A percentile compares a stretch with the other conserved stretches of the same genome.
phyloP scores from a whole-genome alignment of 2,329 filamentous ascomycete genomes.

The Hymenoscyphus scutula region DNA sequence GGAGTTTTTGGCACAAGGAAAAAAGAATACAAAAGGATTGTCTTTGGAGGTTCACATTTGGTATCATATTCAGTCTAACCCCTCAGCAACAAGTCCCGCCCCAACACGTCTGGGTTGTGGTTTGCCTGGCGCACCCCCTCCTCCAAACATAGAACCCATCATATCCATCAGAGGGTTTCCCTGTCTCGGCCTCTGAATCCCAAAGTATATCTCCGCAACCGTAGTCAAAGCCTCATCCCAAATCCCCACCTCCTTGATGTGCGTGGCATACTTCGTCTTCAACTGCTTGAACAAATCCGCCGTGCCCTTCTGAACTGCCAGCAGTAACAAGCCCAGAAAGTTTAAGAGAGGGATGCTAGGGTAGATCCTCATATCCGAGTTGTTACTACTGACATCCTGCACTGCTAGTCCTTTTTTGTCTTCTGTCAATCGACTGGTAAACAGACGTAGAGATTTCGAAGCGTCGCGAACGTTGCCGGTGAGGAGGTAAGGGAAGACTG shows the following conservation, averaged over 20 bases:
- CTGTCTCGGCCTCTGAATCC: conserved; percentile 82
- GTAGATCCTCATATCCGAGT: conserved; percentile 76
- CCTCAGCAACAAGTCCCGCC: conserved; percentile 53
- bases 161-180: conserved; percentile 94
- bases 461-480: conserved; percentile 88
- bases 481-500: conserved; percentile 85
- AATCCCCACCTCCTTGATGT: conserved; percentile 71
- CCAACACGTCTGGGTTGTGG: conserved; percentile 39
- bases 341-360: conserved; percentile 92
- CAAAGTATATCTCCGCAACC: conserved; percentile 96
- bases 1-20: conserved; percentile 9
- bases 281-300: conserved; percentile 78
- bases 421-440: conserved; percentile 63
- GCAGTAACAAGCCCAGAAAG: conserved; percentile 80
- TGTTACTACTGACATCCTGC: conserved; percentile 75
- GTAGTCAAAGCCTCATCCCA: conserved; percentile 84
- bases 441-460: conserved; percentile 75
- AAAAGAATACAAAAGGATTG: conserved; percentile 13
- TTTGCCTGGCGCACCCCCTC: conserved; percentile 54
- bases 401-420: conserved; percentile 60
- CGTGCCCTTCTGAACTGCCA: conserved; percentile 76
- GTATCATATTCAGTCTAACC: conserved; percentile 51
- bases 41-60: conserved; percentile 3
- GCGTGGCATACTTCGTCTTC: conserved; percentile 72
- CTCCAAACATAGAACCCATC: conserved; percentile 94